These are phyloP conservation scores for Cyclanthera cordifolia DNA, from an alignment of 306 rosid genomes.

Conservation along the genomic window DNA sequence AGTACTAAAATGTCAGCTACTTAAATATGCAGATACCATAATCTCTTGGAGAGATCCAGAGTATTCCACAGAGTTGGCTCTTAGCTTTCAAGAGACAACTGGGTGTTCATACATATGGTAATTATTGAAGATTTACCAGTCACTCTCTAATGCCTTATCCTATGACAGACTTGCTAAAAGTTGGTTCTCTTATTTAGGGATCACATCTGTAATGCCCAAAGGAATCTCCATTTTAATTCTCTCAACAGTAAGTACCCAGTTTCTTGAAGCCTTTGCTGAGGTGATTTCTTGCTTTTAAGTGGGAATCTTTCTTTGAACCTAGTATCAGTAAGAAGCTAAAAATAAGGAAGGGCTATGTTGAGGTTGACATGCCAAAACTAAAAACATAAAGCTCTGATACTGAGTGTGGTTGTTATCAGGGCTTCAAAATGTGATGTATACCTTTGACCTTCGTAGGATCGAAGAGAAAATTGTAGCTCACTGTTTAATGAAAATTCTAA, in stretches of 20 bases:
- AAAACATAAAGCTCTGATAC: not conserved
- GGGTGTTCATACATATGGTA: slow-evolving; percentile 93
- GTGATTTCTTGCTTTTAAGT: not conserved
- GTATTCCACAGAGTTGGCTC: slow-evolving; percentile 82
- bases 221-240: slow-evolving; percentile 70
- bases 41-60: slow-evolving; percentile 98
- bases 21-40: slow-evolving; percentile 48
- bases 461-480: not conserved
- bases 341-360: no score
- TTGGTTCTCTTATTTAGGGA: slow-evolving; percentile 45
- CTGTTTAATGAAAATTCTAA: not conserved
- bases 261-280: not conserved
- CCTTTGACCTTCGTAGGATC: not conserved
- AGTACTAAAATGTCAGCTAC: not conserved
- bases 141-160: slow-evolving; percentile 2
- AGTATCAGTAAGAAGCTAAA: not conserved
- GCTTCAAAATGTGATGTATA: not conserved
- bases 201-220: slow-evolving; percentile 70
- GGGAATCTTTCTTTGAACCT: not conserved
- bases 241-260: slow-evolving; percentile 58
- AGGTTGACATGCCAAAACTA: not conserved
- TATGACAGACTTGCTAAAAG: slow-evolving; percentile 18
- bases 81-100: slow-evolving; percentile 86
- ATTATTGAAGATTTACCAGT: slow-evolving; percentile 9
- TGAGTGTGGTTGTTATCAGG: not conserved